These are phyloP conservation scores for Tulasnella sp. DNA, from an alignment of 768 basidiomycete genomes.

Conservation along the genomic window DNA sequence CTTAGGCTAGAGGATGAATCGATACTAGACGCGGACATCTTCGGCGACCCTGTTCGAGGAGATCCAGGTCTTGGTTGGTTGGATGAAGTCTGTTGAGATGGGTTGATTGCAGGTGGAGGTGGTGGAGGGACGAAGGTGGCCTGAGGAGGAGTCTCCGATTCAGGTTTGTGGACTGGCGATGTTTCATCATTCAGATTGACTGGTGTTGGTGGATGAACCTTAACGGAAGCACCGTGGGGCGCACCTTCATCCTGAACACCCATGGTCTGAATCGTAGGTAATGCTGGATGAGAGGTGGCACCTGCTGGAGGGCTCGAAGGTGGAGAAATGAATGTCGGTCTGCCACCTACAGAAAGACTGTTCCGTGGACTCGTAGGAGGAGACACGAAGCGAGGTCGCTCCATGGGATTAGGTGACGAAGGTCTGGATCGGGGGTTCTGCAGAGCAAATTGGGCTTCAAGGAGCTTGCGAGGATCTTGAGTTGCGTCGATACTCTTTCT, in stretches of 20 bases:
- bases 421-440: constrained; percentile 41
- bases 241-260: background rate
- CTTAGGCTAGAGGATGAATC: too few relatives aligned
- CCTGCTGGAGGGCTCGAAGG: constrained; percentile 17
- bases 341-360: constrained; percentile 22
- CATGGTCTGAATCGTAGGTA: background rate
- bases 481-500: constrained; percentile 61
- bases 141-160: background rate
- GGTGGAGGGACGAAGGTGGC: constrained; percentile 1
- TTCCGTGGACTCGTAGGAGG: constrained; percentile 30
- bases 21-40: too few relatives aligned
- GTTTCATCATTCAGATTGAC: constrained; percentile 22
- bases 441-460: constrained; percentile 39
- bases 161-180: background rate
- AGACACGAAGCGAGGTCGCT: background rate
- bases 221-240: constrained; percentile 3
- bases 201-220: constrained; percentile 21
- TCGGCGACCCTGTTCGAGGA: too few relatives aligned
- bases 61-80: constrained; percentile 23
- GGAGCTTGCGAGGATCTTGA: constrained; percentile 52
- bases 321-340: constrained; percentile 14
- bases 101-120: background rate
- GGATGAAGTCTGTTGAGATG: constrained; percentile 2
- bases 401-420: constrained; percentile 2
- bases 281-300: background rate